Evolutionary conservation across 495 filamentous ascomycete genomes (phyloP), one percentile per base, ranked within the genome.

Genomic region (Neurospora sp.): DNA sequence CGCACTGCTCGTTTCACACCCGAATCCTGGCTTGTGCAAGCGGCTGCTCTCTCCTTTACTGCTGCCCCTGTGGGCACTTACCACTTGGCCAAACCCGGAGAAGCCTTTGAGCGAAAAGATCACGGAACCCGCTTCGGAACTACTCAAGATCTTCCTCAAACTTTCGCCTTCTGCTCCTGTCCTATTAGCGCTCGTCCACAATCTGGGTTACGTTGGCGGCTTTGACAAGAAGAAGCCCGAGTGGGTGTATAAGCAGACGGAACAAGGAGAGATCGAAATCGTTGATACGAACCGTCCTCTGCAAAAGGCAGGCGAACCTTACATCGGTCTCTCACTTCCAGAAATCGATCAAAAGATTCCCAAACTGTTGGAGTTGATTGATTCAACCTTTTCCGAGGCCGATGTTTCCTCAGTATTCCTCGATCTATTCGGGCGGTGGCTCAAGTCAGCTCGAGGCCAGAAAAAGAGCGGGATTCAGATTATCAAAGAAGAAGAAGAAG

Each of bases 11-110:
- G 81, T 88, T 37, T 90, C 92, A 12, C 91, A 93, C 80, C 90
- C 91, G 0, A 91, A 94, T 75, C 91, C 92, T 4, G 89, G 89
- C 1, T 82, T 96, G n/a, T 87, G 89, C 20, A 93, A 90, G 78
- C 85, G 92, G 73, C 80, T 94, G 5, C 79, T 95, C 7, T 82
- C 84, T 40, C 91, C 89, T 1, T 80, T 93, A 46, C 79, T 92
- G 31, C 83, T 91, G n/a, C 87, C 90, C 0, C 82, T 94, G 2
- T 95, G 92, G 92, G 87, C 89, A 3, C 78, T 95, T 40, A 81
- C 87, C 23, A 88, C 86, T 16, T 92, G 88, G 82, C 78, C 86
- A 3, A 74, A 76, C 31, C 70, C 75, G 6, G 74, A 42, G 11
- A 31, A 74, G 5, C 73, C 76, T 7, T 70, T 79, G 7, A 77